Percentiles rank a stretch among this genome's conserved stretches.
These are phyloP conservation scores for Penicillium sp. DNA, from an alignment of 2,329 filamentous ascomycete species.

Conservation along the genomic window DNA sequence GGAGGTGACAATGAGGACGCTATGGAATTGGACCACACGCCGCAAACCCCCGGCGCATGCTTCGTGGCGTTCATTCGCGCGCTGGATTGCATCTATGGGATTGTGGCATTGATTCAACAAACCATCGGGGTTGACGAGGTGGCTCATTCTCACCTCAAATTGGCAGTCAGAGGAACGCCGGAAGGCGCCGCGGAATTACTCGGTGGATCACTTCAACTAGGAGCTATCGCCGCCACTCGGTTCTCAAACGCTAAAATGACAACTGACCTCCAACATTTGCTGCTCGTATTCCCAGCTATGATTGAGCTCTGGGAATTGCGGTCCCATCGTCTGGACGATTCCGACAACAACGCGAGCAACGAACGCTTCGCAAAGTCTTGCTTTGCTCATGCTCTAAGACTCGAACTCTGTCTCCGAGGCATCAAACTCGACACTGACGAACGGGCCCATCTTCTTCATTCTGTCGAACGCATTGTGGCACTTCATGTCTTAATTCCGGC, in stretches of 20 bases:
- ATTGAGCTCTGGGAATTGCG: constrained; percentile 36
- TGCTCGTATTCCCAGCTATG: constrained; percentile 29
- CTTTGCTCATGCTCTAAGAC: constrained; percentile 31
- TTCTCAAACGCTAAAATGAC: constrained; percentile 25
- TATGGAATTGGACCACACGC: constrained; percentile 28
- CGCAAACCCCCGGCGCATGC: constrained; percentile 26
- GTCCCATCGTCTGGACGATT: constrained; percentile 29
- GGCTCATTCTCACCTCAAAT: constrained; percentile 36
- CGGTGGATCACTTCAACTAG: constrained; percentile 31
- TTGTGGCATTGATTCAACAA: constrained; percentile 25
- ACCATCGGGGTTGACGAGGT: constrained; percentile 24
- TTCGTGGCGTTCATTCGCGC: constrained; percentile 30
- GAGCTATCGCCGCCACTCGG: constrained; percentile 26
- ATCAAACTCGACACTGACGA: constrained; percentile 28
- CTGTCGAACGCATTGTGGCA: constrained; percentile 34
- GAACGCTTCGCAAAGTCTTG: constrained; percentile 30
- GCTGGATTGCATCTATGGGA: constrained; percentile 31
- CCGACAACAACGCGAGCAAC: constrained; percentile 31
- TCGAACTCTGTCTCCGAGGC: constrained; percentile 25
- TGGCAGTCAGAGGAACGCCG: constrained; percentile 34
- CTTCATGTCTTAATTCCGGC: constrained; percentile 39
- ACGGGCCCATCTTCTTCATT: constrained; percentile 25
- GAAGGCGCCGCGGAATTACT: constrained; percentile 31
- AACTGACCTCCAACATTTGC: constrained; percentile 30
- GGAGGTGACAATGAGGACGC: constrained; percentile 21